phyloP scores from a whole-genome alignment of 805 yeast genomes.

The Suhomyces kilbournensis region DNA sequence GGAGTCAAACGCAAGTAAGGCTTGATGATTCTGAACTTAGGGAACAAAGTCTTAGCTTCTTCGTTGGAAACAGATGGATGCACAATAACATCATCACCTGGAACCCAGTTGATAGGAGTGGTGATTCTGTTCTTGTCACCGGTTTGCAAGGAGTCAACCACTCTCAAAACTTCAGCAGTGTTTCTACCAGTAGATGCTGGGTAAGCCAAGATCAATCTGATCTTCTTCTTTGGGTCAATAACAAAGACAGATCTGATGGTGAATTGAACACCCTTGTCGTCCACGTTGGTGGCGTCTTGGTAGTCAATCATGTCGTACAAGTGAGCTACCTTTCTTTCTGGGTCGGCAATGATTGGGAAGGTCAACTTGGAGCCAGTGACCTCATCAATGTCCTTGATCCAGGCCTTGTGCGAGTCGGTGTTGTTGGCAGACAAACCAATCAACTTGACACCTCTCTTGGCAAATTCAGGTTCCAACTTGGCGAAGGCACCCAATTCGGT shows the following conservation, averaged over 20 bases:
- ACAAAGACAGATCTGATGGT: conserved; percentile 91
- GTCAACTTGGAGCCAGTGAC: conserved; percentile 70
- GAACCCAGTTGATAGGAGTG: conserved; percentile 89
- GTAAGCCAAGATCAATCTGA: conserved; percentile 81
- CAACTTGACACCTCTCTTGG: conserved; percentile 79
- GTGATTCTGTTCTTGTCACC: conserved; percentile 82
- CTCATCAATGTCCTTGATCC: conserved; percentile 93
- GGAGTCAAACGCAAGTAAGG: conserved; percentile 79
- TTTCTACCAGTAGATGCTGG: conserved; percentile 96
- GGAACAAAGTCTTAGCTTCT: conserved; percentile 70
- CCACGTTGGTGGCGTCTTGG: conserved; percentile 72
- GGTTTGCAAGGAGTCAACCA: conserved; percentile 80
- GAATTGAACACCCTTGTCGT: conserved; percentile 65
- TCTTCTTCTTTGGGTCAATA: conserved; percentile 87
- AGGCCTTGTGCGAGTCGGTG: conserved; percentile 71
- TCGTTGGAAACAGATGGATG: conserved; percentile 83
- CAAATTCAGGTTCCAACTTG: conserved; percentile 81
- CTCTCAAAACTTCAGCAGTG: conserved; percentile 88
- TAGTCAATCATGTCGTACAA: conserved; percentile 86
- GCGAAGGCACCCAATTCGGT: conserved; percentile 95
- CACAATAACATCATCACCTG: conserved; percentile 87
- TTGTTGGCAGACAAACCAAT: conserved; percentile 89
- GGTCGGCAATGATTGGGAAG: conserved; percentile 91
- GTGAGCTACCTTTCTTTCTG: conserved; percentile 78
- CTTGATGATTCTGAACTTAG: conserved; percentile 80